A percentile compares a stretch with the other conserved stretches of the same genome.
Conservation (phyloP, 2,329 filamentous ascomycete species). For the Neophaeococcomyces aloes region DNA sequence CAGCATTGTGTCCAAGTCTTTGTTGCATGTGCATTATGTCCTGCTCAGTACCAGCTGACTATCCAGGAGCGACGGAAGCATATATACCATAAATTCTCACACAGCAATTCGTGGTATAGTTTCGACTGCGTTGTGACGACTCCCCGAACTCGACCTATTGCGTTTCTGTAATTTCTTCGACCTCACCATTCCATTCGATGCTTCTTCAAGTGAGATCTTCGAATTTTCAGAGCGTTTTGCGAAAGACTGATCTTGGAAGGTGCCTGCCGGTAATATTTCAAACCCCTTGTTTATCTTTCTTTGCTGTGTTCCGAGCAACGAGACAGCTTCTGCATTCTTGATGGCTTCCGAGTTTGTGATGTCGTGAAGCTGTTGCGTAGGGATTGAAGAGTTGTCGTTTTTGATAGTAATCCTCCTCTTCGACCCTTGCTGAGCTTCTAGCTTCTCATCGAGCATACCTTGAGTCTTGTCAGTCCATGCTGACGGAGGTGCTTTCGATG, state of each 20-base stretch:
- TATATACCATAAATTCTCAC: not conserved
- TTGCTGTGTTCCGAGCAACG: constrained; percentile 15
- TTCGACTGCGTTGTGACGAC: constrained; percentile 12
- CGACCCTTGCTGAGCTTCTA: constrained; percentile 3
- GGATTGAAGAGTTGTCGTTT: not conserved
- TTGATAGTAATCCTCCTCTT: constrained; percentile 4
- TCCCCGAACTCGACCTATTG: constrained; percentile 11
- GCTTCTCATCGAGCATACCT: constrained; percentile 15
- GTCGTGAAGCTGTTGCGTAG: not conserved
- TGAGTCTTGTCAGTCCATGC: constrained; percentile 20
- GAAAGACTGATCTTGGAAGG: constrained; percentile 11
- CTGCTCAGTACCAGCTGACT: not conserved
- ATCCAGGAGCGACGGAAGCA: not conserved
- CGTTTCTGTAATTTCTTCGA: constrained; percentile 16
- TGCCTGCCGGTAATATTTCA: constrained; percentile 19
- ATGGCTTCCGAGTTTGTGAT: not conserved
- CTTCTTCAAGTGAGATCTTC: constrained; percentile 5
- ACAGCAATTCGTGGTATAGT: constrained; percentile 2
- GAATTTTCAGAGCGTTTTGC: constrained; percentile 15
- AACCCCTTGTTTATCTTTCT: constrained; percentile 18
- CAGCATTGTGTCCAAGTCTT: constrained; percentile 1
- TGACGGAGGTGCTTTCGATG: constrained; percentile 15
- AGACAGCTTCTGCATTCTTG: constrained; percentile 6
- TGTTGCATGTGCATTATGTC: constrained; percentile 4
- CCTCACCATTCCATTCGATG: constrained; percentile 7